Percentiles rank a stretch among this genome's conserved stretches.
These are phyloP conservation scores for Colletotrichum sansevieriae DNA, from an alignment of 2,329 filamentous ascomycete genomes.

Conservation along the genomic window DNA sequence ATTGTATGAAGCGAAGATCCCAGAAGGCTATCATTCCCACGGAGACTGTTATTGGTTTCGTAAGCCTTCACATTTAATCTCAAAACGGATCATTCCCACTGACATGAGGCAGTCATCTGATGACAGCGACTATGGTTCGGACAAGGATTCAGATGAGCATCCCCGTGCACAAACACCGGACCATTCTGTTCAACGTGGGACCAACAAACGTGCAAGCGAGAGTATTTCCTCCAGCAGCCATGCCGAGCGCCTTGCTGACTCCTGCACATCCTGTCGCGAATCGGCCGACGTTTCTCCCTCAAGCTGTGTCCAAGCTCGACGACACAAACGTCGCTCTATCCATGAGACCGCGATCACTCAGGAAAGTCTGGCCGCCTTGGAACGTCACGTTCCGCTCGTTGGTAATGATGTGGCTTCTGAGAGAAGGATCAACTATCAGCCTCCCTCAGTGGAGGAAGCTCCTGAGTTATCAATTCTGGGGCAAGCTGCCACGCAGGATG, in stretches of 20 bases:
- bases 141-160: neutral
- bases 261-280: neutral
- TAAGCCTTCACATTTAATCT: neutral
- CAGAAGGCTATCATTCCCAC: constrained; percentile 17
- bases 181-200: neutral
- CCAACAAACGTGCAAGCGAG: neutral
- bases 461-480: neutral
- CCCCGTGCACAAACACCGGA: neutral
- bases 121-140: constrained; percentile 19
- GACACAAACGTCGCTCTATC: constrained; percentile 15
- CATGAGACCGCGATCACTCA: neutral
- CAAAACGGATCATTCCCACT: neutral
- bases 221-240: neutral
- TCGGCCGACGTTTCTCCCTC: constrained; percentile 1
- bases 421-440: neutral
- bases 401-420: neutral
- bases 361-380: neutral
- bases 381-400: neutral
- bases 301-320: constrained; percentile 5
- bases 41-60: constrained; percentile 31
- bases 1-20: constrained; percentile 47
- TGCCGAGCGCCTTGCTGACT: neutral
- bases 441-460: constrained; percentile 13
- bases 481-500: neutral
- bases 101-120: constrained; percentile 32